phyloP scores from a whole-genome alignment of 2,329 filamentous ascomycete genomes.

The Penicillium rolfsii region DNA sequence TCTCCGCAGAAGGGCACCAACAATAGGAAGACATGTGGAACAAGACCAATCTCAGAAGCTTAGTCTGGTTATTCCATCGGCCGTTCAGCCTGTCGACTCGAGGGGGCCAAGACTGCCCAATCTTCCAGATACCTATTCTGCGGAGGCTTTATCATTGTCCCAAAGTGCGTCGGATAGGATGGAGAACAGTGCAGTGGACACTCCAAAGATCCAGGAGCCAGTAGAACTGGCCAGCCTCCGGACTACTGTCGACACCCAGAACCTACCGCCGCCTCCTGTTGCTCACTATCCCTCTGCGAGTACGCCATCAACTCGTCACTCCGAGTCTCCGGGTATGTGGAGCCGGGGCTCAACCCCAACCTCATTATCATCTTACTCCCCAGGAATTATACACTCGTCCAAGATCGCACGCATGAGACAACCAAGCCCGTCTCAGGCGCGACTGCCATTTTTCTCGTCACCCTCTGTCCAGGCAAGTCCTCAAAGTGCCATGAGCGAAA shows the following conservation, averaged over 20 bases:
- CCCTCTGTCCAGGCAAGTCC: constrained; percentile 25
- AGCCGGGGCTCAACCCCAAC: constrained; percentile 54
- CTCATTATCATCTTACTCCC: constrained; percentile 54
- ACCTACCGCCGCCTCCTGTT: constrained; percentile 44
- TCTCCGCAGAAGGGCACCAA: constrained; percentile 48
- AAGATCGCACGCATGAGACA: constrained; percentile 44
- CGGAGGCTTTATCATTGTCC: constrained; percentile 17
- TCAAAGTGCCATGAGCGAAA: constrained; percentile 27
- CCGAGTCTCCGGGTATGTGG: constrained; percentile 51
- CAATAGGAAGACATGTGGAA: constrained; percentile 42
- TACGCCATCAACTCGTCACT: constrained; percentile 52
- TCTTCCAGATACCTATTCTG: constrained; percentile 16
- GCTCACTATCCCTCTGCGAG: constrained; percentile 45
- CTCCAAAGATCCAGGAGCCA: constrained; percentile 32
- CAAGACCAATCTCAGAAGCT: constrained; percentile 32
- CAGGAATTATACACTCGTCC: constrained; percentile 48
- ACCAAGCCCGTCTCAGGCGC: constrained; percentile 43
- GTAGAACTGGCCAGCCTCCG: constrained; percentile 45
- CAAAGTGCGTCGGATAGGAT: constrained; percentile 22
- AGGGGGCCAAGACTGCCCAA: constrained; percentile 18
- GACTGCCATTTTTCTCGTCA: constrained; percentile 38
- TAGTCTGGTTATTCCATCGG: constrained; percentile 38
- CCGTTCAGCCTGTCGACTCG: constrained; percentile 22
- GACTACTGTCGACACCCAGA: constrained; percentile 39
- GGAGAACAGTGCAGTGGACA: constrained; percentile 21